These are phyloP conservation scores for Phytophthora ohioensis DNA, from an alignment of 352 stramenopile genomes.

Conservation along the genomic window DNA sequence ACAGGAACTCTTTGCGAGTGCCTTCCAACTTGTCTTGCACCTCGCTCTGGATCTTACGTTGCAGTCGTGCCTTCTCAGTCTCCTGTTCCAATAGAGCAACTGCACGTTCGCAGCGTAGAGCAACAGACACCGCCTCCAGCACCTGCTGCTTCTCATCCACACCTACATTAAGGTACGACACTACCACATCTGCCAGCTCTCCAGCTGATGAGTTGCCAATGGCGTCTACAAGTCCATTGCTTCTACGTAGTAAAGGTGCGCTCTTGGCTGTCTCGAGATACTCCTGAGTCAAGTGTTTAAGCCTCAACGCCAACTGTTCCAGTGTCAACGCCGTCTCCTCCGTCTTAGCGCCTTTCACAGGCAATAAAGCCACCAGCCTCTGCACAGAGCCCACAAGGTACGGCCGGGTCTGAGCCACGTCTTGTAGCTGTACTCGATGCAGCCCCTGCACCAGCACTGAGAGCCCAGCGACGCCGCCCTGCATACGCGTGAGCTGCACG, in stretches of 20 bases:
- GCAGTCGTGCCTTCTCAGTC: constrained; percentile 68
- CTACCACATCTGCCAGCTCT: constrained; percentile 73
- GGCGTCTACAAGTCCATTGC: constrained; percentile 65
- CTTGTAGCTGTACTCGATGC: constrained; percentile 56
- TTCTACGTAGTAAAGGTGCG: constrained; percentile 61
- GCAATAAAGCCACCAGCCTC: constrained; percentile 27
- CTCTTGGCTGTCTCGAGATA: constrained; percentile 76
- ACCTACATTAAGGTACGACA: constrained; percentile 71
- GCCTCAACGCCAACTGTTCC: constrained; percentile 48
- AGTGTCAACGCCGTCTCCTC: constrained; percentile 35
- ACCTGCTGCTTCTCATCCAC: constrained; percentile 68
- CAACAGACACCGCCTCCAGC: constrained; percentile 57
- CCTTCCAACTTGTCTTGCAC: constrained; percentile 79
- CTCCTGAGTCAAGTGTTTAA: constrained; percentile 76
- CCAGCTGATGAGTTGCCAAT: constrained; percentile 69
- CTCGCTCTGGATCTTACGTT: constrained; percentile 76
- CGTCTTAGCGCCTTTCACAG: constrained; percentile 26
- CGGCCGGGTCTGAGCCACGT: constrained; percentile 59
- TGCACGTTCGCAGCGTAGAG: constrained; percentile 55
- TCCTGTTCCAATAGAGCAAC: constrained; percentile 60
- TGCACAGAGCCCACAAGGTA: constrained; percentile 70
- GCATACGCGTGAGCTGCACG: constrained; percentile 78
- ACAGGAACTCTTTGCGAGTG: constrained; percentile 92
- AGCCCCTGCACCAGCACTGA: constrained; percentile 78
- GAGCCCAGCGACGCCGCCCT: constrained; percentile 58